Conservation (phyloP, 2,329 filamentous ascomycete genomes). For the Venturia nashicola region DNA sequence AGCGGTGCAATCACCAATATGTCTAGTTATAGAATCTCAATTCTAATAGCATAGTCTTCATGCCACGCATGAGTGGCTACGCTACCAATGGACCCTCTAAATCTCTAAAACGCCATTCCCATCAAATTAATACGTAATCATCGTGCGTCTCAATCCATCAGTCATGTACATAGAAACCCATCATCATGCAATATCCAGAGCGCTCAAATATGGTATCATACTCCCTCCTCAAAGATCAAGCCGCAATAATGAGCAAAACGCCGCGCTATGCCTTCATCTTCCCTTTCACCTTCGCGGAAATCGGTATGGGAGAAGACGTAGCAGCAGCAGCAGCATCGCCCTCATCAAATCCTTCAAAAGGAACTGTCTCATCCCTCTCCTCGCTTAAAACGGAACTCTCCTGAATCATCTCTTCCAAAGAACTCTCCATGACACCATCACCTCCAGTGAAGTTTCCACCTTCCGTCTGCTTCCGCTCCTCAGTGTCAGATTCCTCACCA, state of each 20-base stretch:
- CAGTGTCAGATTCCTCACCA: conserved; percentile 42
- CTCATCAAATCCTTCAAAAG: neutral
- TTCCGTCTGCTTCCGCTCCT: conserved; percentile 7
- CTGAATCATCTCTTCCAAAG: neutral
- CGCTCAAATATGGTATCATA: conserved; percentile 1
- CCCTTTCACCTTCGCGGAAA: neutral
- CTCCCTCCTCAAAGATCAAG: neutral
- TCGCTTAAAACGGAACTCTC: neutral
- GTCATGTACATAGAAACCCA: neutral
- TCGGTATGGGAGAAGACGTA: neutral
- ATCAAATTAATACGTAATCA: neutral
- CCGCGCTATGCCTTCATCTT: conserved; percentile 1
- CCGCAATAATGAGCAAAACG: neutral
- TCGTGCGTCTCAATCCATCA: neutral
- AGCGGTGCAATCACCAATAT: neutral
- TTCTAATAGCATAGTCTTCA: neutral
- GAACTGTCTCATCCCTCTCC: neutral
- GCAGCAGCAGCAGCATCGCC: neutral
- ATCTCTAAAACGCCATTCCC: neutral
- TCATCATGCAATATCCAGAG: neutral
- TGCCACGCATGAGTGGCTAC: neutral
- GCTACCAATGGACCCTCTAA: neutral
- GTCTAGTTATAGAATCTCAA: neutral
- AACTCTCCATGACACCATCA: neutral
- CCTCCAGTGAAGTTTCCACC: neutral